A percentile compares a stretch with the other conserved stretches of the same genome.
Evolutionary conservation across 2,329 filamentous ascomycete genomes (phyloP).

Genomic region (Sclerotinia minor): DNA sequence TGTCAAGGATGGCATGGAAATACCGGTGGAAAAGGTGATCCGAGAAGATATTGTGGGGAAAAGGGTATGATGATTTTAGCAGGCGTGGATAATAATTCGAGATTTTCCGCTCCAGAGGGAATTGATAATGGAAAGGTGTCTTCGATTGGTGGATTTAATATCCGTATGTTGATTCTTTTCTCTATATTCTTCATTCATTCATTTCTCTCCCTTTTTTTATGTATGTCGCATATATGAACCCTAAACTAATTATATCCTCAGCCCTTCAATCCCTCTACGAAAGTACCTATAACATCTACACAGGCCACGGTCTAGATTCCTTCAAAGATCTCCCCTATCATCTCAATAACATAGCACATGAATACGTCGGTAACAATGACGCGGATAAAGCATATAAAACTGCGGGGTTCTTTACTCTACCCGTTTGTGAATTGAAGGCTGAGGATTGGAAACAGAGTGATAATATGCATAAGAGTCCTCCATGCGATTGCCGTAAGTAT

Average conservation of each 20-base stretch:
- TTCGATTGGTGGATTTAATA: background rate
- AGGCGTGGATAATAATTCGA: background rate
- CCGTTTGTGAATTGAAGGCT: background rate
- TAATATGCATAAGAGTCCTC: background rate
- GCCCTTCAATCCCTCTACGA: background rate
- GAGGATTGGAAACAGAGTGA: conserved; percentile 1
- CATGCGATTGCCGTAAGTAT: conserved; percentile 2
- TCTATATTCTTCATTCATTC: no score
- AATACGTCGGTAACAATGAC: background rate
- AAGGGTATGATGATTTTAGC: conserved; percentile 5
- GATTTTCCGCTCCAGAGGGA: background rate
- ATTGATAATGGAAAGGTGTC: conserved; percentile 3
- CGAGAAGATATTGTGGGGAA: background rate
- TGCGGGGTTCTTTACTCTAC: background rate
- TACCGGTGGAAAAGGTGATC: background rate
- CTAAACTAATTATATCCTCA: background rate
- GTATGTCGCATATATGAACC: no score
- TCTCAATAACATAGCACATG: background rate
- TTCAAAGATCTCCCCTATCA: background rate
- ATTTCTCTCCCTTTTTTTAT: background rate
- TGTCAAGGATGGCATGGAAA: background rate
- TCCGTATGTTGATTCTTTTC: background rate
- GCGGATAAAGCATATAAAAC: background rate
- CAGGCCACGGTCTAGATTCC: background rate
- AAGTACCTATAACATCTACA: conserved; percentile 7